Percentiles rank a stretch among this genome's conserved stretches.
Conservation (phyloP, 129 eudicot genomes). For the Lactuca saligna region DNA sequence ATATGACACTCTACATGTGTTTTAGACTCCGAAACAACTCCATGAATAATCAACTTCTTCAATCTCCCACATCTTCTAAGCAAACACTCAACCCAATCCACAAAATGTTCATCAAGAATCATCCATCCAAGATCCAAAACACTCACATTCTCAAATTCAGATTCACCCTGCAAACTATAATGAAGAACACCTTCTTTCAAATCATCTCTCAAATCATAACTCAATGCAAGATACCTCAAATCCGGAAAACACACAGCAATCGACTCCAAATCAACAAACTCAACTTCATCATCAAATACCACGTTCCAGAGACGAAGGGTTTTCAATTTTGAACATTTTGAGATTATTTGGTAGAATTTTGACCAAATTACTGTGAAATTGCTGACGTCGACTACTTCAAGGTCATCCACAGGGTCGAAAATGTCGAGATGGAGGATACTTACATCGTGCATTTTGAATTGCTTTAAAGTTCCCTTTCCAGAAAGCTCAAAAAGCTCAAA, state of each 20-base stretch:
- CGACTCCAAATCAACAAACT: conserved; percentile 65
- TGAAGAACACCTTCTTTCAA: conserved; percentile 54
- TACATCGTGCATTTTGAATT: conserved; percentile 71
- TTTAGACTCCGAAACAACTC: conserved; percentile 61
- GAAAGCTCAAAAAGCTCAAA: conserved; percentile 69
- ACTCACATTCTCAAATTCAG: conserved; percentile 51
- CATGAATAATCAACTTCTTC: conserved; percentile 58
- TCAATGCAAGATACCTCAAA: conserved; percentile 53
- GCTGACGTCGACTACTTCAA: conserved; percentile 67
- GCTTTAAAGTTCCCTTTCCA: conserved; percentile 66
- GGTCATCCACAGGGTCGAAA: conserved; percentile 60
- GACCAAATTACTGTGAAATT: conserved; percentile 81
- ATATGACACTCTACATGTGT: conserved; percentile 62
- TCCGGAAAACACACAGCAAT: conserved; percentile 62
- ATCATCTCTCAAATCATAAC: conserved; percentile 64
- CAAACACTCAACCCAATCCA: conserved; percentile 57
- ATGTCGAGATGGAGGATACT: conserved; percentile 79
- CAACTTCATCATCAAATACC: conserved; percentile 80
- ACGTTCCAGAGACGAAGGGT: conserved; percentile 74
- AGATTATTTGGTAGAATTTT: conserved; percentile 70
- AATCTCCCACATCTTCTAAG: conserved; percentile 58
- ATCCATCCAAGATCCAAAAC: conserved; percentile 82
- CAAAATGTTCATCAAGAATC: conserved; percentile 55
- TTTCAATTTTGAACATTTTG: conserved; percentile 62
- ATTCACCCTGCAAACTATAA: conserved; percentile 53